phyloP scores from a whole-genome alignment of 306 rosid species.

The Begonia masoniana region DNA sequence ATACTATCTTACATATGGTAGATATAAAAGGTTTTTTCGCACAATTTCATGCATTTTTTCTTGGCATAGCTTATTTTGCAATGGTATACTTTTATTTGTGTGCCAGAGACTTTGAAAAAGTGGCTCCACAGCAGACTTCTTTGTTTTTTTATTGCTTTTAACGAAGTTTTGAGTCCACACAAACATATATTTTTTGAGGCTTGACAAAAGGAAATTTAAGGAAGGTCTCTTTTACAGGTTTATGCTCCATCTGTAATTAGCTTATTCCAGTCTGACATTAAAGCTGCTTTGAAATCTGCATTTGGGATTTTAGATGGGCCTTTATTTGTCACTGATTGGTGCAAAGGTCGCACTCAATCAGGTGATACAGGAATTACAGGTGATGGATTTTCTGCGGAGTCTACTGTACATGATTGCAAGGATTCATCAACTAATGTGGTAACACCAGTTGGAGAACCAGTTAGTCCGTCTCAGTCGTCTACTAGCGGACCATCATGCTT shows the following conservation, averaged over 20 bases:
- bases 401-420: constrained; percentile 66
- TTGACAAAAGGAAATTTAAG: constrained; percentile 9
- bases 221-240: constrained; percentile 42
- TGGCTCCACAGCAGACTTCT: too few relatives aligned
- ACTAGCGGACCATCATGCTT: constrained; percentile 66
- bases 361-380: constrained; percentile 46
- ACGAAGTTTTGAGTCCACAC: too few relatives aligned
- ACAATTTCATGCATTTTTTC: too few relatives aligned
- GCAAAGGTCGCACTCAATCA: constrained; percentile 77
- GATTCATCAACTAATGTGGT: constrained; percentile 45
- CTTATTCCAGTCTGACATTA: constrained; percentile 89
- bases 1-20: too few relatives aligned
- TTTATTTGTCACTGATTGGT: constrained; percentile 80
- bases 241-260: constrained; percentile 70
- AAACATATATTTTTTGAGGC: background rate
- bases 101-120: too few relatives aligned
- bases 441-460: constrained; percentile 42
- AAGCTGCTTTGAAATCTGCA: constrained; percentile 88
- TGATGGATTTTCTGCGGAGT: constrained; percentile 82
- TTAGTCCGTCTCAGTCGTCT: constrained; percentile 85
- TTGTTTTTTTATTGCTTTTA: too few relatives aligned
- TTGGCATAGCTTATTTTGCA: too few relatives aligned
- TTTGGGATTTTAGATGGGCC: constrained; percentile 86
- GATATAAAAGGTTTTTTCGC: too few relatives aligned
- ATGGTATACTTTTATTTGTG: too few relatives aligned